phyloP scores from a whole-genome alignment of 2,329 filamentous ascomycete genomes.

The Trichoderma sp. region DNA sequence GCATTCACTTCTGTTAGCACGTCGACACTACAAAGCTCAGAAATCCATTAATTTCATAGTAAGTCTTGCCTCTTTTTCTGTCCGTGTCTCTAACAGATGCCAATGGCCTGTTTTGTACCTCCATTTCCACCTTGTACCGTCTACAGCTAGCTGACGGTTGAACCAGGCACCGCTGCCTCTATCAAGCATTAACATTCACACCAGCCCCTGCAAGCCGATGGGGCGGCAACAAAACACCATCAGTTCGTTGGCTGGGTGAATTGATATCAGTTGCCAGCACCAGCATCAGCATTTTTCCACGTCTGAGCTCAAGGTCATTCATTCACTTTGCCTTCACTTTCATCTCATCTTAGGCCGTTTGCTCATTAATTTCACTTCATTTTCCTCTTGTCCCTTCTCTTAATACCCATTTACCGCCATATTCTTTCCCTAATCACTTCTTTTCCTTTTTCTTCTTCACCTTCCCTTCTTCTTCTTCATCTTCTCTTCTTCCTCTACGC shows the following conservation, averaged over 20 bases:
- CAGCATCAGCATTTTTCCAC: not conserved
- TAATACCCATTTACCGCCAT: not conserved
- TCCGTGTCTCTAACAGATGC: not conserved
- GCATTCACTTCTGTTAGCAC: constrained; percentile 21
- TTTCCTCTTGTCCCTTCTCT: not conserved
- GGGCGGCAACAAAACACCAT: not conserved
- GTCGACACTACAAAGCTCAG: not conserved
- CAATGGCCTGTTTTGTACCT: not conserved
- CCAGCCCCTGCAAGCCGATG: not conserved
- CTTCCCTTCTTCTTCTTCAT: not conserved
- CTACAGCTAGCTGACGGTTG: constrained; percentile 1
- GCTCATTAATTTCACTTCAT: not conserved
- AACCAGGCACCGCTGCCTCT: not conserved
- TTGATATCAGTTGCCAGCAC: not conserved
- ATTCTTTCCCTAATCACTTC: not conserved
- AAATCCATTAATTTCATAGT: not conserved
- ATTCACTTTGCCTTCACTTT: constrained; percentile 10
- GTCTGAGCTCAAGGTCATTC: not conserved
- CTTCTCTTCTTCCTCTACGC: not conserved
- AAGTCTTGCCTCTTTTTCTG: not conserved
- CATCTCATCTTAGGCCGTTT: not conserved
- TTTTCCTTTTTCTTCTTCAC: not conserved
- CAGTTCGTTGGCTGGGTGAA: constrained; percentile 13
- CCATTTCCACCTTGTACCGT: not conserved
- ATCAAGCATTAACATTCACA: constrained; percentile 8